phyloP scores from a whole-genome alignment of 306 rosid genomes.

The Quercus bicolor region DNA sequence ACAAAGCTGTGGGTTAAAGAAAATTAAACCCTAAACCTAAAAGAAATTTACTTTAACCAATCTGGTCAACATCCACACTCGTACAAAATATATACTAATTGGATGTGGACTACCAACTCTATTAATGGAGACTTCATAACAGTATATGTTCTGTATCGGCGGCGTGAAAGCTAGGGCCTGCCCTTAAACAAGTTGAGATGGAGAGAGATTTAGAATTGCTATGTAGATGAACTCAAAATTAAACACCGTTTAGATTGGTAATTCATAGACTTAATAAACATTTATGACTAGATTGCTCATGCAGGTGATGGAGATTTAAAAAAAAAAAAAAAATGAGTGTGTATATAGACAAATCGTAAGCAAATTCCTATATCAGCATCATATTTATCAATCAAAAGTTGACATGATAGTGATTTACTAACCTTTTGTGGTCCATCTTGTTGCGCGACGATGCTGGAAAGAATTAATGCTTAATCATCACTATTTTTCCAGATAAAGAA shows the following conservation, averaged over 20 bases:
- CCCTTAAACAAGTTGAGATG: too few species aligned
- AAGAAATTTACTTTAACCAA: not conserved
- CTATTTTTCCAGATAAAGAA: not conserved
- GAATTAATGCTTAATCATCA: not conserved
- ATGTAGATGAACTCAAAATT: too few species aligned
- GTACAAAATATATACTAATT: not conserved
- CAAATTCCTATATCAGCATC: not conserved
- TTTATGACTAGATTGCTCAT: too few species aligned
- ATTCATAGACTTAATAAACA: too few species aligned
- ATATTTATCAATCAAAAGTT: not conserved
- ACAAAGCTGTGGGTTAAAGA: not conserved
- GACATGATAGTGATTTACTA: not conserved
- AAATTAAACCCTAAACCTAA: not conserved
- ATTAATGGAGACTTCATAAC: not conserved
- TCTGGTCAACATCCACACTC: constrained; percentile 12
- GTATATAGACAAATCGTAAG: not conserved
- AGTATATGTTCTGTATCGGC: not conserved
- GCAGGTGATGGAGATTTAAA: too few species aligned
- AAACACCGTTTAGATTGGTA: too few species aligned
- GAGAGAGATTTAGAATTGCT: too few species aligned
- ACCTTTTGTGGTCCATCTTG: not conserved
- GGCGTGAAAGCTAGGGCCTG: not conserved
- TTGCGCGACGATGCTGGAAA: not conserved
- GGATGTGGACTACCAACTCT: not conserved
- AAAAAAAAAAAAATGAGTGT: not conserved